Conservation (phyloP, 2,329 filamentous ascomycete species). For the Alternaria sp. region DNA sequence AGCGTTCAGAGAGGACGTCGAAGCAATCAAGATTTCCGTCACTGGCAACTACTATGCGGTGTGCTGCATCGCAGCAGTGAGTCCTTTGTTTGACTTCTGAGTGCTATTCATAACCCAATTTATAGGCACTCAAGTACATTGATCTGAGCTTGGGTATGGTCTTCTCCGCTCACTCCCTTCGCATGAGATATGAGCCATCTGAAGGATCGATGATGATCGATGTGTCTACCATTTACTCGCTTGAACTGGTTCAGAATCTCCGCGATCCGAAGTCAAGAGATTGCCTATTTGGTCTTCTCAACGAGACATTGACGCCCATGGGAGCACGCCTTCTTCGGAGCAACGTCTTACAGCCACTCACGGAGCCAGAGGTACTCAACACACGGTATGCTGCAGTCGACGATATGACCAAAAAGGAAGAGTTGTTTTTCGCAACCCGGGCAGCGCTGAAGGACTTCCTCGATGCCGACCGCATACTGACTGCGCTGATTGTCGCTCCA, state of each 20-base stretch:
- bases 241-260: conserved; percentile 90
- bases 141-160: conserved; percentile 71
- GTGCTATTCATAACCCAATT: conserved; percentile 3
- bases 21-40: conserved; percentile 79
- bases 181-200: conserved; percentile 85
- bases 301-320: conserved; percentile 88
- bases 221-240: conserved; percentile 80
- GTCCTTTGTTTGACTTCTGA: conserved; percentile 58
- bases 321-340: conserved; percentile 81
- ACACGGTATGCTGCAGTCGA: conserved; percentile 82
- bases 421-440: conserved; percentile 80
- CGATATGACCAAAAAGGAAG: conserved; percentile 80
- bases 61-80: conserved; percentile 83
- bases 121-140: conserved; percentile 79
- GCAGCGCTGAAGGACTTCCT: conserved; percentile 75
- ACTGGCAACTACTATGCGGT: conserved; percentile 86
- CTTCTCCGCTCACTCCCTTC: conserved; percentile 80
- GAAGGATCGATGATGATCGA: conserved; percentile 97
- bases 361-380: conserved; percentile 69
- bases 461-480: conserved; percentile 81
- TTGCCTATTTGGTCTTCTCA: conserved; percentile 83
- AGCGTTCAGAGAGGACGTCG: conserved; percentile 80
- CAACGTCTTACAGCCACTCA: conserved; percentile 89
- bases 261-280: conserved; percentile 79
- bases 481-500: conserved; percentile 78